Conservation (phyloP, 495 filamentous ascomycete species). For the Xylaria longipes region DNA sequence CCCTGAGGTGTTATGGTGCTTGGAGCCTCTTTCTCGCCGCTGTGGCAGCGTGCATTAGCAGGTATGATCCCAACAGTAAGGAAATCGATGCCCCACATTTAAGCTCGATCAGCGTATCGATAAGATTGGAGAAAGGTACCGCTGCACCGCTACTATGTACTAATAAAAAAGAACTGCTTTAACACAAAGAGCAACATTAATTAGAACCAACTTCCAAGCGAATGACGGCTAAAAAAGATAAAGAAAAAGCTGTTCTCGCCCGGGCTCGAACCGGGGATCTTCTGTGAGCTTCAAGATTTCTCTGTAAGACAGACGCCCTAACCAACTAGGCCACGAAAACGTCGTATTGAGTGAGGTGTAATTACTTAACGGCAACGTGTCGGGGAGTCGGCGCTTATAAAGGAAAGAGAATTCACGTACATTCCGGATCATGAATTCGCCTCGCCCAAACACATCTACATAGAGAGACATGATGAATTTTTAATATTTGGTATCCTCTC, state of each 20-base stretch:
- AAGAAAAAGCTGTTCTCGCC: slow-evolving; percentile 15
- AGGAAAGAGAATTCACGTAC: no score
- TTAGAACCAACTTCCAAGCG: background rate
- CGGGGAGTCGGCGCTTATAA: no score
- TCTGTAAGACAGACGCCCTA: slow-evolving; percentile 24
- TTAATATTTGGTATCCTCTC: no score
- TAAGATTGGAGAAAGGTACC: background rate
- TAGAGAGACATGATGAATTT: no score
- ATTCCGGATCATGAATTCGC: no score
- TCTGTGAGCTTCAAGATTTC: slow-evolving; percentile 11
- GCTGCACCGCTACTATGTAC: no score
- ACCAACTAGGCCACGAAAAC: slow-evolving; percentile 27
- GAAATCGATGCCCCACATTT: background rate
- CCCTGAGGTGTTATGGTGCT: background rate
- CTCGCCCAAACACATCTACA: no score
- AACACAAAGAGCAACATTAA: background rate
- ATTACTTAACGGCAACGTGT: no score
- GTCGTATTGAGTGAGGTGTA: no score
- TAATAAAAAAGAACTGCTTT: background rate
- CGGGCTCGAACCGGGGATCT: slow-evolving; percentile 30
- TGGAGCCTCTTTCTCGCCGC: background rate
- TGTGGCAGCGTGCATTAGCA: background rate
- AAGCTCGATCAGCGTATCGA: background rate
- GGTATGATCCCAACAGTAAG: background rate
- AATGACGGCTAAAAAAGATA: no score